Conservation (phyloP, 768 basidiomycete species). For the Ephemerocybe angulata region DNA sequence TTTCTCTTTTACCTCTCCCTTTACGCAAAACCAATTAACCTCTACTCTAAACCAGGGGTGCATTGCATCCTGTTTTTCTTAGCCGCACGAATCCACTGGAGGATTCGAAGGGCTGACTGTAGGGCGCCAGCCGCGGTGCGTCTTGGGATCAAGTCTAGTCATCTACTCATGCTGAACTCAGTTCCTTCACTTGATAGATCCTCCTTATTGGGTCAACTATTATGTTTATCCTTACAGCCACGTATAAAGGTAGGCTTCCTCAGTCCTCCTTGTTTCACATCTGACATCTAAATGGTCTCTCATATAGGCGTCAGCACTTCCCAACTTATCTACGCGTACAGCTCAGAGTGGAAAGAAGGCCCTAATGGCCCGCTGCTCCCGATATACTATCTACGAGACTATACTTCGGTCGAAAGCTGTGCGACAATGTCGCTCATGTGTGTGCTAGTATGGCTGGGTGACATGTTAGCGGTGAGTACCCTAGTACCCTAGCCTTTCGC, state of each 20-base stretch:
- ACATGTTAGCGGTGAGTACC: slow-evolving; percentile 1
- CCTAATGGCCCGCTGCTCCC: not conserved
- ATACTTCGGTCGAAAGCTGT: not conserved
- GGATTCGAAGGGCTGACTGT: not conserved
- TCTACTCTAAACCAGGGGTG: not conserved
- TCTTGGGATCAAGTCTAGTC: not conserved
- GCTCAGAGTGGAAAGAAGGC: not conserved
- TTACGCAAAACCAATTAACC: not conserved
- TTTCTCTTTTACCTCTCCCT: not conserved
- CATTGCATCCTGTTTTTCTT: not conserved
- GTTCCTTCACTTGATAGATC: not conserved
- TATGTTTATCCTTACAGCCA: too few species aligned
- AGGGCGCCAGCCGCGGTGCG: not conserved
- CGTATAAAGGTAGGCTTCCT: too few species aligned
- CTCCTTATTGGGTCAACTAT: not conserved
- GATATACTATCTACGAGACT: not conserved
- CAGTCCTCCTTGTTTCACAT: too few species aligned
- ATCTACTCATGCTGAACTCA: not conserved
- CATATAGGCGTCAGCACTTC: slow-evolving; percentile 1
- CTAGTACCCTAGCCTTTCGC: too few species aligned
- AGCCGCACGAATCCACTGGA: not conserved
- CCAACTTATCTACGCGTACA: not conserved
- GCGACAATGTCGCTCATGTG: not conserved
- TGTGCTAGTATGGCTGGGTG: not conserved
- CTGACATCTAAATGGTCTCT: not conserved